Evolutionary conservation across 495 filamentous ascomycete genomes (phyloP).

Genomic region (Talaromyces borbonicus): DNA sequence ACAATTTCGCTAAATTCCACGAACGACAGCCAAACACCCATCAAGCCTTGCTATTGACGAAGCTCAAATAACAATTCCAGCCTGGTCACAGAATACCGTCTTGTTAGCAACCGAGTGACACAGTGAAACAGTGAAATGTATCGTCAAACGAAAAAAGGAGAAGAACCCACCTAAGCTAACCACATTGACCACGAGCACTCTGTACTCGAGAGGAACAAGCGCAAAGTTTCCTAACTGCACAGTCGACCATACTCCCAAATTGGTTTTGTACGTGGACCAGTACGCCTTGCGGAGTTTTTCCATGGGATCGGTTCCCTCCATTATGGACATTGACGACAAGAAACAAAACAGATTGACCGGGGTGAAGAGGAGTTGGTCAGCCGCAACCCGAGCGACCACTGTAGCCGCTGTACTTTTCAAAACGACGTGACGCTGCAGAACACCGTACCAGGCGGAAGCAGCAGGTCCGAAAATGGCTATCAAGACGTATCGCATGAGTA

Average conservation of each 20-base stretch:
- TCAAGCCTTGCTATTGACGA: conserved; percentile 54
- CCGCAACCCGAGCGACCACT: conserved; percentile 69
- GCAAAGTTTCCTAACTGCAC: conserved; percentile 90
- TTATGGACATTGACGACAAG: conserved; percentile 72
- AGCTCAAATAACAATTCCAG: conserved; percentile 95
- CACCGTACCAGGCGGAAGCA: conserved; percentile 79
- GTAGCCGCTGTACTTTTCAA: conserved; percentile 56
- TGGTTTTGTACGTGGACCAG: conserved; percentile 58
- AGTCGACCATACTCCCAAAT: conserved; percentile 87
- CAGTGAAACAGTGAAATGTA: no score
- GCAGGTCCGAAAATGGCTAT: conserved; percentile 82
- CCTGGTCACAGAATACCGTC: conserved; percentile 44
- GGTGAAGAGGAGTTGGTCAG: conserved; percentile 82
- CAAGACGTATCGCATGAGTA: neutral
- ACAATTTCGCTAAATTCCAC: neutral
- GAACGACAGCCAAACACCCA: no score
- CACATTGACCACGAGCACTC: conserved; percentile 83
- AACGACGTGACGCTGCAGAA: conserved; percentile 62
- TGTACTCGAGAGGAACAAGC: conserved; percentile 74
- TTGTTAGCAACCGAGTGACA: conserved; percentile 15
- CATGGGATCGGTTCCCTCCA: conserved; percentile 65
- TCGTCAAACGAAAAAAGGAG: no score
- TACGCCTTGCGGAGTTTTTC: conserved; percentile 67
- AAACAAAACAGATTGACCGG: conserved; percentile 73
- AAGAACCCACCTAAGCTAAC: conserved; percentile 59